phyloP scores from a whole-genome alignment of 257 asterid species.

The Euphrasia confusa region DNA sequence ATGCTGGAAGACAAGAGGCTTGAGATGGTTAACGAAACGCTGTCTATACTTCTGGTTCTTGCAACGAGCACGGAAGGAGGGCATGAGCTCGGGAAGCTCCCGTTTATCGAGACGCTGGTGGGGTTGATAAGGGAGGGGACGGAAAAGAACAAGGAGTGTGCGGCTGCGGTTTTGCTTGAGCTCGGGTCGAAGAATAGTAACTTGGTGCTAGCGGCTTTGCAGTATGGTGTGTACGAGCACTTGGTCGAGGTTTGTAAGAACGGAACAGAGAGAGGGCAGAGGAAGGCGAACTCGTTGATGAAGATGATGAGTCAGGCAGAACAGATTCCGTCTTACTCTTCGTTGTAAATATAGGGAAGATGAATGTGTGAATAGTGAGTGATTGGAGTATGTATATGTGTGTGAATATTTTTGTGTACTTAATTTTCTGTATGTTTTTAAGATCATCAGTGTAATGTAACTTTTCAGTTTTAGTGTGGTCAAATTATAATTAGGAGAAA shows the following conservation, averaged over 20 bases:
- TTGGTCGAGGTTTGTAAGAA: conserved; percentile 46
- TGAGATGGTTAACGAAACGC: conserved; percentile 70
- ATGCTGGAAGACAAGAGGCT: conserved; percentile 44
- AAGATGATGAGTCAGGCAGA: conserved; percentile 47
- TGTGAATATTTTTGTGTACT: background rate
- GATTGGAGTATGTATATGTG: background rate
- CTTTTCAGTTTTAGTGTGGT: too few species aligned
- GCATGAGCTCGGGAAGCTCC: conserved; percentile 59
- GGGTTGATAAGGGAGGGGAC: conserved; percentile 50
- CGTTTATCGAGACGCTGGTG: conserved; percentile 55
- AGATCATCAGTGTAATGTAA: too few species aligned
- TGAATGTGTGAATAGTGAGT: conserved; percentile 9
- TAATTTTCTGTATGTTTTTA: background rate
- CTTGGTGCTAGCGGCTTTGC: conserved; percentile 70
- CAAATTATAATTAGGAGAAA: background rate
- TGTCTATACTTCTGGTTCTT: conserved; percentile 50
- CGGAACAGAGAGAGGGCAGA: conserved; percentile 77
- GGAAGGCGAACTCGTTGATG: conserved; percentile 66
- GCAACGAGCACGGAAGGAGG: conserved; percentile 55
- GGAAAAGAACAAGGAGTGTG: conserved; percentile 82
- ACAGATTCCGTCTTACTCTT: conserved; percentile 39
- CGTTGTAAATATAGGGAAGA: background rate
- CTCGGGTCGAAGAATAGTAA: conserved; percentile 52
- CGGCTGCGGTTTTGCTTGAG: conserved; percentile 66
- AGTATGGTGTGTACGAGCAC: conserved; percentile 68